Evolutionary conservation across 352 stramenopile species (phyloP), one percentile per base, ranked within the genome.

Genomic region (Pythium apleroticum): DNA sequence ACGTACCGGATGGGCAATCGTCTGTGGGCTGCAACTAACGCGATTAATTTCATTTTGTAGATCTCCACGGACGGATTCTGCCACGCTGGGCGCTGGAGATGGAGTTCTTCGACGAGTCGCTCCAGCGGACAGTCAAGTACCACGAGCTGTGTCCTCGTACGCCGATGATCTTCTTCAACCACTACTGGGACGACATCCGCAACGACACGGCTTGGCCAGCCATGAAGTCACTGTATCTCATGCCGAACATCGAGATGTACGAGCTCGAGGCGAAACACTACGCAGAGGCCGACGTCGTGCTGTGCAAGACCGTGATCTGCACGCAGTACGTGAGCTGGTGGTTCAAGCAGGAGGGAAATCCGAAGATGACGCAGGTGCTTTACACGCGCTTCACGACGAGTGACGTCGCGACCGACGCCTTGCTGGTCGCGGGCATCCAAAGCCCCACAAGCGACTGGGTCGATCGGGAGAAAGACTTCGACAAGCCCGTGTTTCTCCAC

Each of bases 321-420:
- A 60, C 63, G 5, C 65, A 67, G 17, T 71, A 74, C 27, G 48
- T 90, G 20, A 66, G n/a, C 19, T 65, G 61, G 22, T 90, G 81
- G 80, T 86, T 84, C 61, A 27, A 46, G 9, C 80, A 86, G 22
- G 71, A 89, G 46, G 78, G 77, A 89, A 28, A 73, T 71, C 12
- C 75, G 77, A 28, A 71, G 73, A 31, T 66, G 75, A 0, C 59
- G 70, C 6, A n/a, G n/a, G 73, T 90, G 1, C 57, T 88, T 3
- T 88, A 84, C 60, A 87, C 78, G 11, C 75, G 75, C 11, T 78
- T 88, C 57, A 88, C 77, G 39, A 76, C 78, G 25, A 81, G 74
- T 0, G 72, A 90, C 28, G 59, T 81, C 19, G 68, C 78, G 14
- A 57, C 63, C 1, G 37, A 12, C 15, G 58, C 58, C n/a, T n/a